Percentiles rank a stretch among this genome's conserved stretches.
Evolutionary conservation across 2,329 filamentous ascomycete species (phyloP).

Genomic region (Fusarium multiceps): DNA sequence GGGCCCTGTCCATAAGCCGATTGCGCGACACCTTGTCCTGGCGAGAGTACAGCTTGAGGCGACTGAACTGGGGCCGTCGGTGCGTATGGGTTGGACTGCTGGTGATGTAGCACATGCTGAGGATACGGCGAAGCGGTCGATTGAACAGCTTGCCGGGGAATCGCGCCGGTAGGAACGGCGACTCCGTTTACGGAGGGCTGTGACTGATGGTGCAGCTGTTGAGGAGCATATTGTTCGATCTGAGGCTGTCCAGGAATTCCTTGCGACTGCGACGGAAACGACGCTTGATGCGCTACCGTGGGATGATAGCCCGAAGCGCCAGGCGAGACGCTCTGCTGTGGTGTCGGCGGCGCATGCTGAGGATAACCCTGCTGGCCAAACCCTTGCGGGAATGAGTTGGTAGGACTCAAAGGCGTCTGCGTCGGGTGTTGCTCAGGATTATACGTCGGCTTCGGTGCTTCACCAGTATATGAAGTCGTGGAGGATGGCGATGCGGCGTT

Average conservation of each 20-base stretch:
- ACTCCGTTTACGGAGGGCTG: not conserved
- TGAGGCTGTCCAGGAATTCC: not conserved
- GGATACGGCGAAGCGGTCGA: slow-evolving; percentile 1
- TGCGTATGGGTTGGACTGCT: not conserved
- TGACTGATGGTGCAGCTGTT: not conserved
- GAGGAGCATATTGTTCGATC: not conserved
- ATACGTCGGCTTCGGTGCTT: slow-evolving; percentile 11
- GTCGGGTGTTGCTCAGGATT: slow-evolving; percentile 8
- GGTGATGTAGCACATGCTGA: slow-evolving; percentile 11
- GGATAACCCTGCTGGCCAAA: not conserved
- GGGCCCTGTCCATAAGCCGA: not conserved
- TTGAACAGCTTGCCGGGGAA: not conserved
- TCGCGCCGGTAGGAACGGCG: not conserved
- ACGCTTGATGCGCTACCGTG: slow-evolving; percentile 8
- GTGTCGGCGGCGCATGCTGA: slow-evolving; percentile 6
- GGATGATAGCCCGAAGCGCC: not conserved
- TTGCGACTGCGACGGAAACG: not conserved
- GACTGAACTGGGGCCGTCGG: fast-evolving
- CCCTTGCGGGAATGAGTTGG: not conserved
- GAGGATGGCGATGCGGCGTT: not conserved
- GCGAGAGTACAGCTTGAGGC: not conserved
- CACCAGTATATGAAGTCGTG: not conserved
- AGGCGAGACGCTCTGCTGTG: slow-evolving; percentile 11
- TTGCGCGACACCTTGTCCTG: not conserved
- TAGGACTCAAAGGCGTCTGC: slow-evolving; percentile 2